A percentile compares a stretch with the other conserved stretches of the same genome.
Evolutionary conservation across 2,329 filamentous ascomycete genomes (phyloP).

Genomic region (Pseudovirgaria hyperparasitica): DNA sequence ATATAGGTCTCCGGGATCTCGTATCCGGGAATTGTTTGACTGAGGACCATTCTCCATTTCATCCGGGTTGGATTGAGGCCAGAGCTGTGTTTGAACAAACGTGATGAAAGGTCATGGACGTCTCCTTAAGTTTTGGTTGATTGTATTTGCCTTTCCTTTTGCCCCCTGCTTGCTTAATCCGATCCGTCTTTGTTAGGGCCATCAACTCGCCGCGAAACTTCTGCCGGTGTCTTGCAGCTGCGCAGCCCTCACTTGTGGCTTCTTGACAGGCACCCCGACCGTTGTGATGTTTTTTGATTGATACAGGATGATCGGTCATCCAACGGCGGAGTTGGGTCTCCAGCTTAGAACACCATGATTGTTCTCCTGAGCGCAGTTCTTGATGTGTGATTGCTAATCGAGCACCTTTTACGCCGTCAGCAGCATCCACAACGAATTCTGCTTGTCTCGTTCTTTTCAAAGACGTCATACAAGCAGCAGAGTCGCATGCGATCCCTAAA

Average conservation of each 20-base stretch:
- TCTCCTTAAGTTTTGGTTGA: conserved; percentile 11
- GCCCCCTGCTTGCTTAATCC: conserved; percentile 14
- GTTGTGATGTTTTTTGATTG: conserved; percentile 8
- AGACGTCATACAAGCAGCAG: conserved; percentile 13
- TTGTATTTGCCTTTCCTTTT: conserved; percentile 6
- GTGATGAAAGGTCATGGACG: too few relatives aligned
- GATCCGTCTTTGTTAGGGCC: conserved; percentile 14
- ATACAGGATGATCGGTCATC: conserved; percentile 11
- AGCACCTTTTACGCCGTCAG: conserved; percentile 3
- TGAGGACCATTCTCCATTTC: too few relatives aligned
- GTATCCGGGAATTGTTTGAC: too few relatives aligned
- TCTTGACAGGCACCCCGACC: conserved; percentile 10
- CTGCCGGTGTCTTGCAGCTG: conserved; percentile 9
- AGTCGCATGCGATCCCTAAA: conserved; percentile 14
- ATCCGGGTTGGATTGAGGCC: too few relatives aligned
- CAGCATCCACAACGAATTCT: conserved; percentile 7
- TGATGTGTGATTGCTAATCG: conserved; percentile 13
- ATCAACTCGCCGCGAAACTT: conserved; percentile 17
- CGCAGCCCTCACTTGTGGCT: conserved; percentile 7
- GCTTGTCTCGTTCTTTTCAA: conserved; percentile 15
- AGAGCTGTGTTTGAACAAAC: too few relatives aligned
- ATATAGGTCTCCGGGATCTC: too few relatives aligned
- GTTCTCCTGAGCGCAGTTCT: conserved; percentile 13
- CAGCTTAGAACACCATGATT: conserved; percentile 12
- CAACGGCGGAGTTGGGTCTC: conserved; percentile 12